These are phyloP conservation scores for Areca catechu DNA, from an alignment of 176 grass and related monocot genomes.

Conservation along the genomic window DNA sequence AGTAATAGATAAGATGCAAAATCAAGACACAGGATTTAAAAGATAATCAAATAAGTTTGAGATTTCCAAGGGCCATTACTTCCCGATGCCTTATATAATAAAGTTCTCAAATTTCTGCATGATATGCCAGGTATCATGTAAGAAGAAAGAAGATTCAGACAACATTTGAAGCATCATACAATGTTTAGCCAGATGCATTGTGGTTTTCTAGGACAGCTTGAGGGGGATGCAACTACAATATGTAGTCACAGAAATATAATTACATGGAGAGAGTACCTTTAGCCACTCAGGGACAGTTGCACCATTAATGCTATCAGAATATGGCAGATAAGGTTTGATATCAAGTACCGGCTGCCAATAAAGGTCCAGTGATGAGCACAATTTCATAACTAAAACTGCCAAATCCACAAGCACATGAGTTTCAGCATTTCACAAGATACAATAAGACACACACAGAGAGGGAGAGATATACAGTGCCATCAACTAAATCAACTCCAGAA, in stretches of 20 bases:
- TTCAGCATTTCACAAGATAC: background rate
- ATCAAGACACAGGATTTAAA: background rate
- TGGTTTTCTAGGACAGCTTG: no score
- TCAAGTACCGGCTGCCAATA: slow-evolving; percentile 83
- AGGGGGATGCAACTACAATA: no score
- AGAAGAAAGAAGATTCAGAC: no score
- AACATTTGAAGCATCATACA: no score
- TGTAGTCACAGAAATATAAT: background rate
- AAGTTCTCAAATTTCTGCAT: no score
- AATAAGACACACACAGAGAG: background rate
- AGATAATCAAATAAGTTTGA: background rate
- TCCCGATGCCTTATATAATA: no score
- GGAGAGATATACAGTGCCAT: slow-evolving; percentile 46
- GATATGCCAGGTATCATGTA: no score
- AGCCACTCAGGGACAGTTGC: slow-evolving; percentile 60
- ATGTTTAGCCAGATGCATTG: no score
- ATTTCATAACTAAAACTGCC: slow-evolving; percentile 16
- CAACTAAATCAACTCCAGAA: slow-evolving; percentile 97
- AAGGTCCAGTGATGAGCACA: slow-evolving; percentile 27
- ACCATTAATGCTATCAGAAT: slow-evolving; percentile 59
- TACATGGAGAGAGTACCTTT: slow-evolving; percentile 33
- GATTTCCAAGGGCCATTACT: no score
- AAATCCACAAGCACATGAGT: slow-evolving; percentile 9
- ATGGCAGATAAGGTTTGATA: slow-evolving; percentile 96
- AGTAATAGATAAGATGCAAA: no score